These are phyloP conservation scores for Boletus reticuloceps DNA, from an alignment of 768 basidiomycete genomes.

Conservation along the genomic window DNA sequence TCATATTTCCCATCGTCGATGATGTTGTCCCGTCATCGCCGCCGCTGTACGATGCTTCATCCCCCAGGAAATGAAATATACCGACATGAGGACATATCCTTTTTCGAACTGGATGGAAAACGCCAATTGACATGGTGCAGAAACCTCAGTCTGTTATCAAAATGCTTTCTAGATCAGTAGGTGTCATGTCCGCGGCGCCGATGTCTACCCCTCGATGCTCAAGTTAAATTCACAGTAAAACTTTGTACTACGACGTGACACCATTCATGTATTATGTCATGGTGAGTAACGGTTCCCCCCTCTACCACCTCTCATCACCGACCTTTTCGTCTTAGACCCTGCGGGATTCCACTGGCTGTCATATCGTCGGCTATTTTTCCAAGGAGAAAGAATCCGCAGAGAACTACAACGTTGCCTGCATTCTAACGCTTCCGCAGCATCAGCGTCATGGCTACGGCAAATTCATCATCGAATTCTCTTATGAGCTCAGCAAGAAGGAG, in stretches of 20 bases:
- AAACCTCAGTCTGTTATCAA: constrained; percentile 93
- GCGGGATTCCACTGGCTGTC: constrained; percentile 87
- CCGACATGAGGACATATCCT: constrained; percentile 93
- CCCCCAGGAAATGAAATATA: constrained; percentile 99
- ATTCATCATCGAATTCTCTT: constrained; percentile 95
- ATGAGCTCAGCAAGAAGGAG: constrained; percentile 96
- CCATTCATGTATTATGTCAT: constrained; percentile 99
- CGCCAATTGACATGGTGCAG: constrained; percentile 95
- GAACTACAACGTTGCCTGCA: constrained; percentile 98
- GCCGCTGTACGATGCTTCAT: constrained; percentile 86
- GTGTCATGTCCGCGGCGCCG: constrained; percentile 33
- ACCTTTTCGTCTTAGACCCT: constrained; percentile 48
- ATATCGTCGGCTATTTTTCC: constrained; percentile 97
- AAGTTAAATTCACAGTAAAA: constrained; percentile 64
- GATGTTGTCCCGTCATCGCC: constrained; percentile 90
- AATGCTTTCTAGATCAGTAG: constrained; percentile 98
- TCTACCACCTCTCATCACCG: constrained; percentile 12
- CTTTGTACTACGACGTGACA: constrained; percentile 98
- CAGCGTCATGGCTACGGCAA: constrained; percentile 96
- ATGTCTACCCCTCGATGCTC: constrained; percentile 2
- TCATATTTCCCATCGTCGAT: constrained; percentile 88
- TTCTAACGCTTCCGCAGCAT: constrained; percentile 96
- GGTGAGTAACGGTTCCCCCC: constrained; percentile 46
- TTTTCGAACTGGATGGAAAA: constrained; percentile 98
- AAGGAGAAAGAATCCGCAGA: constrained; percentile 99